phyloP scores from a whole-genome alignment of 1,139 yeast genomes.

The Kodamaea plutei region DNA sequence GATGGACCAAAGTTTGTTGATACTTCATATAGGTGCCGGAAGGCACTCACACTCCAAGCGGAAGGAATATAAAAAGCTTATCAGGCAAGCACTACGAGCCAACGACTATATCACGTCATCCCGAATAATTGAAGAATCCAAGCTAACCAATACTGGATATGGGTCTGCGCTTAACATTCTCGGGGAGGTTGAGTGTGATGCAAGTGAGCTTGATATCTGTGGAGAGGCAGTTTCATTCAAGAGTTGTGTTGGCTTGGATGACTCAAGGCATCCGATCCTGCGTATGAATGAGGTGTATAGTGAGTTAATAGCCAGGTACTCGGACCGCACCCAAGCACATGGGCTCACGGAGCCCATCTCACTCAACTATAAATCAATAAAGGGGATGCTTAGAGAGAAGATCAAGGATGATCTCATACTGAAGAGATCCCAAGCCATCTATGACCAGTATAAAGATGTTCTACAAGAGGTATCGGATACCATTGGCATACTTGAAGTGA shows the following conservation, averaged over 20 bases:
- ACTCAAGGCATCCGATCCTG: slow-evolving; percentile 19
- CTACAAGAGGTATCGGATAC: slow-evolving; percentile 26
- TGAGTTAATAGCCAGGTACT: slow-evolving; percentile 13
- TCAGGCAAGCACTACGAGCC: slow-evolving; percentile 19
- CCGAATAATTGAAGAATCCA: slow-evolving; percentile 37
- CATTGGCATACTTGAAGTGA: slow-evolving; percentile 25
- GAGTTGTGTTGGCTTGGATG: slow-evolving; percentile 22
- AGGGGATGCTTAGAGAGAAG: slow-evolving; percentile 1
- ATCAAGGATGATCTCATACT: slow-evolving; percentile 13
- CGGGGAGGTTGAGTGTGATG: slow-evolving; percentile 52
- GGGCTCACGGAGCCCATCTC: slow-evolving; percentile 28
- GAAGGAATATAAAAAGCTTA: slow-evolving; percentile 19
- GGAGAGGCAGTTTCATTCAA: slow-evolving; percentile 13
- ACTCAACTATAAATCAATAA: slow-evolving; percentile 14
- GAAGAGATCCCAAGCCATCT: slow-evolving; percentile 13
- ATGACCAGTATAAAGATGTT: slow-evolving; percentile 12
- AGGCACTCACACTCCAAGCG: slow-evolving; percentile 21
- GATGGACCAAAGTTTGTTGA: too few relatives aligned
- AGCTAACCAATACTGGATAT: slow-evolving; percentile 52
- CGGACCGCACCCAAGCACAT: slow-evolving; percentile 6
- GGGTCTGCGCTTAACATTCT: slow-evolving; percentile 48
- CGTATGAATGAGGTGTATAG: slow-evolving; percentile 20
- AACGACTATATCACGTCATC: slow-evolving; percentile 13
- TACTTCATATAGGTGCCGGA: slow-evolving; percentile 43
- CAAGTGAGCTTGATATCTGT: slow-evolving; percentile 23